Conservation (phyloP, 23 red algal species). For the Porphyridium purpureum region DNA sequence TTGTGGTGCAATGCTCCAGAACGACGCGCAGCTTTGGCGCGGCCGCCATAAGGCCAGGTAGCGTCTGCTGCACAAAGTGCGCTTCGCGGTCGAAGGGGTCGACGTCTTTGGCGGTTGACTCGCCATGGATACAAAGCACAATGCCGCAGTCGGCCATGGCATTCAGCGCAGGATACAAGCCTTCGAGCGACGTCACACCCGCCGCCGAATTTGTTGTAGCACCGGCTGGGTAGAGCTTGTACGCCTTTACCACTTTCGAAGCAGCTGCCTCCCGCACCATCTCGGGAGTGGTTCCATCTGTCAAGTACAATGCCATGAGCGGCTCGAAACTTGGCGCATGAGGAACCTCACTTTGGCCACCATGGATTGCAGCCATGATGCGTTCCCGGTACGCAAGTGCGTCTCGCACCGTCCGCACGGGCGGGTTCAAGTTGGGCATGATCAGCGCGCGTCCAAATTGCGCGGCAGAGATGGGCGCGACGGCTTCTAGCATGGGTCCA, state of each 20-base stretch:
- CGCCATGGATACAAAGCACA: conserved; percentile 89
- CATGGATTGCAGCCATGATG: conserved; percentile 19
- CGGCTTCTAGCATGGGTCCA: conserved; percentile 36
- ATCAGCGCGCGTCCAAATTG: conserved; percentile 53
- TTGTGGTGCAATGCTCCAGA: conserved; percentile 82
- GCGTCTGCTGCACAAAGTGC: conserved; percentile 23
- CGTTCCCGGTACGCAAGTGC: conserved; percentile 45
- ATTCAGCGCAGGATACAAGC: conserved; percentile 18
- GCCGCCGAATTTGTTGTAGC: conserved; percentile 77
- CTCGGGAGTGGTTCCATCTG: conserved; percentile 46
- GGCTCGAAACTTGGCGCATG: conserved; percentile 9
- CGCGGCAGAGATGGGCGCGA: conserved; percentile 35
- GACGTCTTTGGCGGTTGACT: conserved; percentile 28
- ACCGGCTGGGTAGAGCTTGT: conserved; percentile 89
- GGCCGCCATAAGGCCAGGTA: conserved; percentile 22
- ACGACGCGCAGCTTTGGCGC: conserved; percentile 70
- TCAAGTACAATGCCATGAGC: conserved; percentile 82
- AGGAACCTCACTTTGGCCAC: not conserved
- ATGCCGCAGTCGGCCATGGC: conserved; percentile 58
- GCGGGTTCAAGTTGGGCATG: conserved; percentile 87
- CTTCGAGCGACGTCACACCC: conserved; percentile 59
- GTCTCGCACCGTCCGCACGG: conserved; percentile 35
- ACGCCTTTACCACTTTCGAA: conserved; percentile 50
- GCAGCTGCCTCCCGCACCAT: conserved; percentile 31
- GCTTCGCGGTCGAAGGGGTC: conserved; percentile 79